Evolutionary conservation across 2,329 filamentous ascomycete genomes (phyloP).

Genomic region (Verticillium alfalfae): DNA sequence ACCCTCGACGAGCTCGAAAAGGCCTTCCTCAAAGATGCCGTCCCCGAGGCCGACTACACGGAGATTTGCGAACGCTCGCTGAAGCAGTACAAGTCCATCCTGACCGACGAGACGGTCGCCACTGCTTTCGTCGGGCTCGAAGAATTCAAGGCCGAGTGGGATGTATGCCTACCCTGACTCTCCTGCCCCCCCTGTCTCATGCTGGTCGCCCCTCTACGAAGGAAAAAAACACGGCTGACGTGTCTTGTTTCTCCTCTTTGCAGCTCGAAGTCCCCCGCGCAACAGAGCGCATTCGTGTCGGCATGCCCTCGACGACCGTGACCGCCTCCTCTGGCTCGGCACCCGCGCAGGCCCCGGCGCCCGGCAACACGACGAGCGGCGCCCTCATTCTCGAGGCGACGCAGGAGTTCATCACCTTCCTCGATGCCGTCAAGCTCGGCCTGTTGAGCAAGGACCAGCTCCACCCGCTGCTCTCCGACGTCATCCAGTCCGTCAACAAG

Average conservation of each 20-base stretch:
- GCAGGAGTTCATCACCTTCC: slow-evolving; percentile 97
- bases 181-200: not conserved
- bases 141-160: slow-evolving; percentile 86
- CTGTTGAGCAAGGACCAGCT: slow-evolving; percentile 91
- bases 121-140: slow-evolving; percentile 82
- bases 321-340: slow-evolving; percentile 42
- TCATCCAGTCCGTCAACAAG: slow-evolving; percentile 95
- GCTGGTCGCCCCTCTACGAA: no score
- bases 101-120: slow-evolving; percentile 88
- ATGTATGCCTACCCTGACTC: slow-evolving; percentile 49
- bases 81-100: slow-evolving; percentile 93
- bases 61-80: slow-evolving; percentile 91
- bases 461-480: slow-evolving; percentile 90
- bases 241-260: not conserved
- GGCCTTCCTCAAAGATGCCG: slow-evolving; percentile 92
- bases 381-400: slow-evolving; percentile 82
- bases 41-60: slow-evolving; percentile 87
- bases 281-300: slow-evolving; percentile 85
- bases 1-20: slow-evolving; percentile 94
- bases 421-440: slow-evolving; percentile 89
- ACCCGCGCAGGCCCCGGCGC: slow-evolving; percentile 34
- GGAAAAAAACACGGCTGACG: not conserved
- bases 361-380: slow-evolving; percentile 46
- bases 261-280: slow-evolving; percentile 92
- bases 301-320: slow-evolving; percentile 80